These are phyloP conservation scores for Penicillium vulpinum DNA, from an alignment of 2,329 filamentous ascomycete species.

Conservation along the genomic window DNA sequence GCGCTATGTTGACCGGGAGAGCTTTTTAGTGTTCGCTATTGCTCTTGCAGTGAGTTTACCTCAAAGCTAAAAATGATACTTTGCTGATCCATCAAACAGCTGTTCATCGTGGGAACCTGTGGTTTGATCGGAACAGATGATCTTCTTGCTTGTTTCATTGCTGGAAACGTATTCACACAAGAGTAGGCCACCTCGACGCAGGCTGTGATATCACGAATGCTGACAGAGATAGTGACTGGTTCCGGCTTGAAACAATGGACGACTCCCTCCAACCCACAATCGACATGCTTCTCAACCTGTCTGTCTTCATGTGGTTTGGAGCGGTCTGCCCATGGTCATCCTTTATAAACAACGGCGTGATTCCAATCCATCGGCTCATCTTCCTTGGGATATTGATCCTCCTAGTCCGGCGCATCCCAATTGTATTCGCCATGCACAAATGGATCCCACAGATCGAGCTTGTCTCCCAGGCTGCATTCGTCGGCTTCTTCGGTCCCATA, in stretches of 20 bases:
- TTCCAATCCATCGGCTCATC: conserved; percentile 72
- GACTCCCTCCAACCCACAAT: conserved; percentile 93
- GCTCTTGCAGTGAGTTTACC: conserved; percentile 65
- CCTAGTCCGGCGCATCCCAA: conserved; percentile 73
- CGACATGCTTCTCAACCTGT: conserved; percentile 88
- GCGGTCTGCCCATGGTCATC: conserved; percentile 77
- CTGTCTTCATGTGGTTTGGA: conserved; percentile 89
- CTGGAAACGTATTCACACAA: conserved; percentile 87
- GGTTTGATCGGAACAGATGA: conserved; percentile 87
- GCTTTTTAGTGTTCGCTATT: conserved; percentile 83
- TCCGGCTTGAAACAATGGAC: conserved; percentile 81
- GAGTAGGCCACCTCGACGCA: conserved; percentile 53
- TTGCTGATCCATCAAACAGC: conserved; percentile 35
- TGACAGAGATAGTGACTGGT: conserved; percentile 69
- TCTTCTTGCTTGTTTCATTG: conserved; percentile 87
- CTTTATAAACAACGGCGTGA: conserved; percentile 67
- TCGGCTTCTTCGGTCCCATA: conserved; percentile 91
- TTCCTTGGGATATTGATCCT: conserved; percentile 73
- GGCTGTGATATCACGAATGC: neutral
- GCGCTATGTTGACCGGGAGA: conserved; percentile 81
- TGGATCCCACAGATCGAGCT: conserved; percentile 78
- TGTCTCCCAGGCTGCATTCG: conserved; percentile 73
- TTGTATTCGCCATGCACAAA: conserved; percentile 71
- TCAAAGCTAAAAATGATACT: neutral
- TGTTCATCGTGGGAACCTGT: conserved; percentile 85